Percentiles rank a stretch among this genome's conserved stretches.
Evolutionary conservation across 257 asterid genomes (phyloP).

Genomic region (Solanum bulbocastanum): DNA sequence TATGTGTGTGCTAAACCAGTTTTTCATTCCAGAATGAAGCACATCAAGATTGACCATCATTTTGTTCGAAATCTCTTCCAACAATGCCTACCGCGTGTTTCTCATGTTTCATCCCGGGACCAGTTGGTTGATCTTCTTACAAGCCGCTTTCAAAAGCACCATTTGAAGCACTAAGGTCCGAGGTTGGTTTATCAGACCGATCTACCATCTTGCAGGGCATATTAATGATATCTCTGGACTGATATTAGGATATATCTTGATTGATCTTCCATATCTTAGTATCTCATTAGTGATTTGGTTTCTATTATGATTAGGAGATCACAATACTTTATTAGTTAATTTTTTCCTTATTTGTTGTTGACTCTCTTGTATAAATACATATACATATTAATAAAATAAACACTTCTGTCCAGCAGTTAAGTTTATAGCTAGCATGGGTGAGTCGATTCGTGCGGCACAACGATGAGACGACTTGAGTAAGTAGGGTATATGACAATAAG

Average conservation of each 20-base stretch:
- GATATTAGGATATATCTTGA: neutral
- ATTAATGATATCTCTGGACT: neutral
- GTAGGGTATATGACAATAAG: neutral
- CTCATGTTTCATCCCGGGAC: neutral
- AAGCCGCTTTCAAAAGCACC: neutral
- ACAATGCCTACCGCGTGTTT: neutral
- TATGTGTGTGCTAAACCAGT: neutral
- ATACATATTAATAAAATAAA: neutral
- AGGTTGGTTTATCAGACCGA: neutral
- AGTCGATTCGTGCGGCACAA: neutral
- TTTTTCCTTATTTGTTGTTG: neutral
- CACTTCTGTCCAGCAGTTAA: neutral
- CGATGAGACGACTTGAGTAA: neutral
- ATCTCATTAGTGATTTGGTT: neutral
- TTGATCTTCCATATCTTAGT: neutral
- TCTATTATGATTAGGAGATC: neutral
- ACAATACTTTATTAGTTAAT: neutral
- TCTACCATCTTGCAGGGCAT: neutral
- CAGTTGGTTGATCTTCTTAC: neutral
- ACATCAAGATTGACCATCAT: neutral
- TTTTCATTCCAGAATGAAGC: neutral
- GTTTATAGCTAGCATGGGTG: neutral
- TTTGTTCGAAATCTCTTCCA: neutral
- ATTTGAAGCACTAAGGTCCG: neutral
- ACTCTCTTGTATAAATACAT: neutral